Conservation (phyloP, 192 early-diverging fungal genomes). For the Podila horticola region DNA sequence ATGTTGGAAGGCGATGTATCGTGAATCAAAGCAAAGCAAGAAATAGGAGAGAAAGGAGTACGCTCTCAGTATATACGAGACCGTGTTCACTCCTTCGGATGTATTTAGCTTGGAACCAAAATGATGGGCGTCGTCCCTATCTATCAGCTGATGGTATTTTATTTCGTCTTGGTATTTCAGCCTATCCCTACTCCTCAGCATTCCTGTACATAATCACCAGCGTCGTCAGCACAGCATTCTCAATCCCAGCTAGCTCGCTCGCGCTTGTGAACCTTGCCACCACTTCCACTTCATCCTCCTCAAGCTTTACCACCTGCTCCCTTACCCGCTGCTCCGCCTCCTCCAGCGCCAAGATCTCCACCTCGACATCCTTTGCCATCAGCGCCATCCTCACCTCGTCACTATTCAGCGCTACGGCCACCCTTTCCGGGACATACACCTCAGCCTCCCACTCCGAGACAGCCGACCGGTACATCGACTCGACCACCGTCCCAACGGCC, state of each 20-base stretch:
- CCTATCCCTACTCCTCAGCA: neutral
- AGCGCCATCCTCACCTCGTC: neutral
- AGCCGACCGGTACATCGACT: neutral
- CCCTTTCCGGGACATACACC: constrained; percentile 11
- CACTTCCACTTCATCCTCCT: too few species aligned
- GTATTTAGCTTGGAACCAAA: too few species aligned
- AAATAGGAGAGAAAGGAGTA: too few species aligned
- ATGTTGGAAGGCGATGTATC: too few species aligned
- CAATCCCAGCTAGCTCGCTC: neutral
- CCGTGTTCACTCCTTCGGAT: too few species aligned
- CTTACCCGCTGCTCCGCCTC: neutral
- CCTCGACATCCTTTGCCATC: neutral
- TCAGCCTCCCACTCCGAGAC: neutral
- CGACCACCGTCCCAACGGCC: neutral
- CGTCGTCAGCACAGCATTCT: neutral
- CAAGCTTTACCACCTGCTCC: too few species aligned
- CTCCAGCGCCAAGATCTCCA: neutral
- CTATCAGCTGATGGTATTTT: too few species aligned
- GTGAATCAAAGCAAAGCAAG: too few species aligned
- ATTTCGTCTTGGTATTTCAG: too few species aligned
- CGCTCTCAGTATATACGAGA: too few species aligned
- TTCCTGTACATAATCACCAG: neutral
- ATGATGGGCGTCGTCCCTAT: too few species aligned
- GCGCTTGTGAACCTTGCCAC: too few species aligned
- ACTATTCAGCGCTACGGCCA: neutral